Conservation (phyloP, 1,284 basidiomycete species). For the Ganoderma meredithae region DNA sequence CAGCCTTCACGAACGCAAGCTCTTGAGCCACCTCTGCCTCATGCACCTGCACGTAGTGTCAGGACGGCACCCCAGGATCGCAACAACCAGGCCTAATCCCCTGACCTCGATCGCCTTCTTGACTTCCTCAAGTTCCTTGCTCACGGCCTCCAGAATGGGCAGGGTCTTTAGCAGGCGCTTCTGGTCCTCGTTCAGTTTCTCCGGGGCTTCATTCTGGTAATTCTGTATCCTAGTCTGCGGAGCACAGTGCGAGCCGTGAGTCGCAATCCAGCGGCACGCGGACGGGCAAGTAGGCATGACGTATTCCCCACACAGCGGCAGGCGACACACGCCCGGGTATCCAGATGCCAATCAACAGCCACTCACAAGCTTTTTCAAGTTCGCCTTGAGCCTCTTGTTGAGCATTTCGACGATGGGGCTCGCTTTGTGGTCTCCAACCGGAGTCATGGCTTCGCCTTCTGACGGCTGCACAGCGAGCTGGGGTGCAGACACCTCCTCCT, state of each 20-base stretch:
- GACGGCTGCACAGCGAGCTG: conserved; percentile 53
- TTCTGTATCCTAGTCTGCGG: conserved; percentile 72
- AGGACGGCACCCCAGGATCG: conserved; percentile 11
- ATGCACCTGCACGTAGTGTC: conserved; percentile 52
- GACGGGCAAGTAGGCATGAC: conserved; percentile 26
- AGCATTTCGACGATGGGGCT: conserved; percentile 82
- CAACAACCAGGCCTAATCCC: conserved; percentile 31
- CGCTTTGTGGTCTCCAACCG: conserved; percentile 55
- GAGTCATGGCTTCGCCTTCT: conserved; percentile 45
- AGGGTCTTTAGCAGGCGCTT: conserved; percentile 73
- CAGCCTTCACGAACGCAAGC: conserved; percentile 57
- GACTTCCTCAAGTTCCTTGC: conserved; percentile 83
- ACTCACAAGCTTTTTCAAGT: conserved; percentile 87
- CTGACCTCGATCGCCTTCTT: conserved; percentile 81
- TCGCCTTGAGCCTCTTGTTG: conserved; percentile 75
- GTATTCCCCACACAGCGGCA: conserved; percentile 16
- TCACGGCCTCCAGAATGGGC: conserved; percentile 75
- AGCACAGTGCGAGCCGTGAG: conserved; percentile 15
- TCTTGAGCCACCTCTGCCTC: conserved; percentile 71
- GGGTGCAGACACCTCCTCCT: conserved; percentile 56
- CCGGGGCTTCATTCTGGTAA: conserved; percentile 70
- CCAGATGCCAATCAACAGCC: background rate
- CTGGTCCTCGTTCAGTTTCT: conserved; percentile 87
- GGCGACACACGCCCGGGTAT: conserved; percentile 10
- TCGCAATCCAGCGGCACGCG: conserved; percentile 18